phyloP scores from a whole-genome alignment of 2,329 filamentous ascomycete species.

The Basipetospora sp. region DNA sequence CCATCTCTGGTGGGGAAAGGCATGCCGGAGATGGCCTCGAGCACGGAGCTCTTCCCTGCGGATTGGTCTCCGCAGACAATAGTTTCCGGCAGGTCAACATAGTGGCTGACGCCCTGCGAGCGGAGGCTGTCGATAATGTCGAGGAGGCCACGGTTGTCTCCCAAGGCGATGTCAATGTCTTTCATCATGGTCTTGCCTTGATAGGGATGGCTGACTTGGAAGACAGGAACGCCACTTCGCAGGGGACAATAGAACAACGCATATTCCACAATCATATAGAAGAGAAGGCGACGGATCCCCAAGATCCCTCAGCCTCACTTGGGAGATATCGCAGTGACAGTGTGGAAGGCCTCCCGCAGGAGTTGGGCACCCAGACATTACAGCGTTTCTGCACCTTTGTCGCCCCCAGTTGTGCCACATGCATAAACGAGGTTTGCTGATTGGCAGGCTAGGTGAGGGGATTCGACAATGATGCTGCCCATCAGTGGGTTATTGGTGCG shows the following conservation, averaged over 20 bases:
- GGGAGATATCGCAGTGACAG: conserved; percentile 2
- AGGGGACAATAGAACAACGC: not conserved
- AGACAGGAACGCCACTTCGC: not conserved
- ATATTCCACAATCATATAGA: not conserved
- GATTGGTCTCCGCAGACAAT: conserved; percentile 14
- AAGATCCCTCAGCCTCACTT: conserved; percentile 4
- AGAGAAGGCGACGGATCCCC: not conserved
- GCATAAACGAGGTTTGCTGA: conserved; percentile 4
- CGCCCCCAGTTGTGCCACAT: not conserved
- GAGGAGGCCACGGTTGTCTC: conserved; percentile 7
- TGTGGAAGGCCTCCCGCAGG: conserved; percentile 9
- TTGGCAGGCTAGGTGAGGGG: conserved; percentile 1
- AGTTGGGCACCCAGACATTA: conserved; percentile 10
- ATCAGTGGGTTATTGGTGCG: conserved; percentile 1
- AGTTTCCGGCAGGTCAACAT: conserved; percentile 11
- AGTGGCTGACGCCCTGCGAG: conserved; percentile 8
- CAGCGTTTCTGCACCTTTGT: conserved; percentile 5
- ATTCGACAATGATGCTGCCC: not conserved
- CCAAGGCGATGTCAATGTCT: conserved; percentile 23
- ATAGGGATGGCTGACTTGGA: not conserved
- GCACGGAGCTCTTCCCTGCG: conserved; percentile 13
- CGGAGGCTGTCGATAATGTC: conserved; percentile 9
- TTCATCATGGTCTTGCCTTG: conserved; percentile 1
- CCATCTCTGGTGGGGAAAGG: conserved; percentile 13
- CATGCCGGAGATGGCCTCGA: conserved; percentile 13